Evolutionary conservation across 2,329 filamentous ascomycete species (phyloP).

Genomic region (Cercospora janseana): DNA sequence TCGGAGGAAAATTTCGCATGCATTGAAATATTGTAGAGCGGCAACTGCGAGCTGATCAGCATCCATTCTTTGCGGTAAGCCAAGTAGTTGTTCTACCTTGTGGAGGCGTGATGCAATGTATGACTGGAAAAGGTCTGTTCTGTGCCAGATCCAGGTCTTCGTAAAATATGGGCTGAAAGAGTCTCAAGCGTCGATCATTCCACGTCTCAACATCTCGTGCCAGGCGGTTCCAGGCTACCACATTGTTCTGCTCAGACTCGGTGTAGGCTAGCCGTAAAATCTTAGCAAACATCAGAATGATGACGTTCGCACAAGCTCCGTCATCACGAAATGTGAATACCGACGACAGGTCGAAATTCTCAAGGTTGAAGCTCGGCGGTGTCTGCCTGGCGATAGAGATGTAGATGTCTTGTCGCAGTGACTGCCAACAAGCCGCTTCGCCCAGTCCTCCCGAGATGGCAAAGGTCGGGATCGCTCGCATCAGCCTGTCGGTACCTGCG

Average conservation of each 20-base stretch:
- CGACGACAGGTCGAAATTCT: constrained; percentile 42
- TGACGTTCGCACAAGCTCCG: constrained; percentile 41
- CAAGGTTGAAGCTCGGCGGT: constrained; percentile 40
- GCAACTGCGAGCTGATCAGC: constrained; percentile 27
- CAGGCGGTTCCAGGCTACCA: constrained; percentile 20
- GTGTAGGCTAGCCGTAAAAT: constrained; percentile 35
- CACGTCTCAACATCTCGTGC: constrained; percentile 25
- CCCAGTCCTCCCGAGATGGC: constrained; percentile 43
- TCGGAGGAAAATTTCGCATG: constrained; percentile 35
- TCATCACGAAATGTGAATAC: constrained; percentile 42
- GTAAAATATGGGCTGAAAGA: constrained; percentile 34
- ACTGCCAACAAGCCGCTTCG: constrained; percentile 46
- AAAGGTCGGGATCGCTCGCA: constrained; percentile 42
- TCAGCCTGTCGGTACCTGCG: constrained; percentile 41
- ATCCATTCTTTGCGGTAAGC: no score
- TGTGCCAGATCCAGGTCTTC: constrained; percentile 19
- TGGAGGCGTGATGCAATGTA: constrained; percentile 38
- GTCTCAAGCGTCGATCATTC: constrained; percentile 23
- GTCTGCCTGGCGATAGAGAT: constrained; percentile 41
- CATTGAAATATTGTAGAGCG: constrained; percentile 40
- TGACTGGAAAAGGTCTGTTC: constrained; percentile 32
- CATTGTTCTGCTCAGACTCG: neutral
- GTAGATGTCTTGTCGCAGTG: constrained; percentile 45
- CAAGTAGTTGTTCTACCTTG: no score
- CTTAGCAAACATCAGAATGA: constrained; percentile 43